A percentile compares a stretch with the other conserved stretches of the same genome.
These are phyloP conservation scores for Letharia columbiana DNA, from an alignment of 495 filamentous ascomycete genomes.

Conservation along the genomic window DNA sequence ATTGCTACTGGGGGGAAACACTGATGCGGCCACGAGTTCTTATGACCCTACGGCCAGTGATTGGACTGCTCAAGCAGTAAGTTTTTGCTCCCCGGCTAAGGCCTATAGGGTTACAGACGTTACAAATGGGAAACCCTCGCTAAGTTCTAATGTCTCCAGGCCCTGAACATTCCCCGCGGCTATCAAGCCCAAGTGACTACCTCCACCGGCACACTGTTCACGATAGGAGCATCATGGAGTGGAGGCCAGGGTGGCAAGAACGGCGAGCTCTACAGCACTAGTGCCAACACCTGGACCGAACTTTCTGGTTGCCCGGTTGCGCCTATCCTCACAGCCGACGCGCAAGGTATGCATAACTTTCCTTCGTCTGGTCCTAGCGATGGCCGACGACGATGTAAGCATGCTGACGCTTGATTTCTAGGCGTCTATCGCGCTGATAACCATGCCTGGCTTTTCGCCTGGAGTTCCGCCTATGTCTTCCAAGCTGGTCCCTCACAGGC, in stretches of 20 bases:
- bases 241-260: constrained; percentile 44
- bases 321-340: constrained; percentile 45
- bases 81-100: background rate
- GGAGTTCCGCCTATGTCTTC: constrained; percentile 45
- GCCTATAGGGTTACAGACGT: background rate
- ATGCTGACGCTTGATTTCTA: background rate
- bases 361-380: background rate
- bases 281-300: constrained; percentile 32
- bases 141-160: background rate
- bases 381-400: background rate
- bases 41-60: constrained; percentile 25
- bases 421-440: constrained; percentile 42
- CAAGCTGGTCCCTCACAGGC: constrained; percentile 46
- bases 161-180: constrained; percentile 44
- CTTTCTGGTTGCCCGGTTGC: constrained; percentile 33
- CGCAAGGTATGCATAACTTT: constrained; percentile 16
- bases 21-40: constrained; percentile 38
- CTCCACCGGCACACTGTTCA: constrained; percentile 47
- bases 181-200: constrained; percentile 47
- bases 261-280: constrained; percentile 45
- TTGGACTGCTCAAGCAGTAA: constrained; percentile 18
- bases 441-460: constrained; percentile 52
- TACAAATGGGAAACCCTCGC: background rate
- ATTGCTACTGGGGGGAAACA: constrained; percentile 44
- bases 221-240: constrained; percentile 51